Conservation (phyloP, 1,284 basidiomycete species). For the Ceratobasidium sp. region DNA sequence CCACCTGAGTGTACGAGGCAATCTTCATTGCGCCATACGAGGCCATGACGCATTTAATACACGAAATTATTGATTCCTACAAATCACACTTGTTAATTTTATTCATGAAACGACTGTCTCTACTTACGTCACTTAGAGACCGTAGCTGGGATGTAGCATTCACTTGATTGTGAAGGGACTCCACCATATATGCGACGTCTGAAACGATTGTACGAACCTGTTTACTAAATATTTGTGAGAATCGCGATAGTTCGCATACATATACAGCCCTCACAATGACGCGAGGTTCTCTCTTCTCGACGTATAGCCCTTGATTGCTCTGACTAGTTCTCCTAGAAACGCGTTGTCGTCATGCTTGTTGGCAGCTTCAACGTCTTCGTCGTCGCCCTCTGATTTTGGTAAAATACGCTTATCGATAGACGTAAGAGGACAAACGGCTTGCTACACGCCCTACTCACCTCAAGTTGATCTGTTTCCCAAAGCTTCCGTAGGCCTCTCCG, state of each 20-base stretch:
- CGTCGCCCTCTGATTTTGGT: neutral
- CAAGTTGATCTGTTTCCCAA: neutral
- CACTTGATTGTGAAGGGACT: neutral
- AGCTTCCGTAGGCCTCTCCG: neutral
- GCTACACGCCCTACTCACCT: neutral
- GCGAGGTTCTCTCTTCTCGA: neutral
- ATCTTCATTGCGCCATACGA: neutral
- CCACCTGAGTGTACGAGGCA: neutral
- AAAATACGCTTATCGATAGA: neutral
- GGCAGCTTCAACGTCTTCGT: slow-evolving; percentile 5
- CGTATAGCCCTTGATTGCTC: neutral
- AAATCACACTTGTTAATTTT: too few relatives aligned
- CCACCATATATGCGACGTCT: neutral
- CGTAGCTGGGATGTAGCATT: too few relatives aligned
- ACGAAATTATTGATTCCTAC: neutral
- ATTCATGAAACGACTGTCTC: too few relatives aligned
- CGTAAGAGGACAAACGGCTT: too few relatives aligned
- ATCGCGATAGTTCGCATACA: neutral
- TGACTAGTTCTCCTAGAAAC: neutral
- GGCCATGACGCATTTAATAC: neutral
- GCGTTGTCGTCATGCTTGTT: slow-evolving; percentile 17
- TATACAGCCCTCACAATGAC: neutral
- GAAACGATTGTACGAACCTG: neutral
- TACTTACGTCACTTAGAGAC: too few relatives aligned
- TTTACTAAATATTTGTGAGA: neutral